Evolutionary conservation across 164 flowering plant species (phyloP).

Genomic region (Stephania cephalantha): DNA sequence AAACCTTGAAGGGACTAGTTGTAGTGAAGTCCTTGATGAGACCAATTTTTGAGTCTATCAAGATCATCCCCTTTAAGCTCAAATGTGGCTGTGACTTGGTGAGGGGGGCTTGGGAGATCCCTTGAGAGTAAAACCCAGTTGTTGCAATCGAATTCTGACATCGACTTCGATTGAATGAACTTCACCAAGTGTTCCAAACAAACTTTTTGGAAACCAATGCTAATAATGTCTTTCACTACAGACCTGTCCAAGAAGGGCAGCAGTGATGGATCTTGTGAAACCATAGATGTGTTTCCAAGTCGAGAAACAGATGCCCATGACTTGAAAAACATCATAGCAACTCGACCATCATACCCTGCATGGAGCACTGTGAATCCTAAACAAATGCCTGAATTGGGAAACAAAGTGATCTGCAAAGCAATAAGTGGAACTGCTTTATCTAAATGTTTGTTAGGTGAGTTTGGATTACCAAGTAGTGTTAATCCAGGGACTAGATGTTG

Average conservation of each 20-base stretch:
- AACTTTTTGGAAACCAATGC: not conserved
- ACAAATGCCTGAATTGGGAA: constrained; percentile 24
- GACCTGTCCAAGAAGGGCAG: constrained; percentile 20
- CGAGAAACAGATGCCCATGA: constrained; percentile 36
- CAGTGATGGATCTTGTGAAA: not conserved
- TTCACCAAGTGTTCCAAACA: not conserved
- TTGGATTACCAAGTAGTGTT: constrained; percentile 2
- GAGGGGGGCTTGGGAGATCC: not conserved
- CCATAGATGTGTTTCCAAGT: not conserved
- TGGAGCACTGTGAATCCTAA: constrained; percentile 31
- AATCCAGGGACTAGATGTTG: constrained; percentile 26
- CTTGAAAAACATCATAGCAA: constrained; percentile 22
- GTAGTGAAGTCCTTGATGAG: not conserved
- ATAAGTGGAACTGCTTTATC: constrained; percentile 14
- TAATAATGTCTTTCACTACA: constrained; percentile 16
- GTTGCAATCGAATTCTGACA: not conserved
- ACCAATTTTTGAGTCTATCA: not conserved
- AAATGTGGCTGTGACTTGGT: not conserved
- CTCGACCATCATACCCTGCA: constrained; percentile 28
- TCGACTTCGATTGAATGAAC: not conserved
- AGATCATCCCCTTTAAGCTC: not conserved
- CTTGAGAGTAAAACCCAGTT: not conserved
- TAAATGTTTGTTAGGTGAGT: not conserved
- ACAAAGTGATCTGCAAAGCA: constrained; percentile 33
- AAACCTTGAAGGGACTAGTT: constrained; percentile 20